Base-by-base conservation (phyloP, 305 asterid genomes). In the Solanum hybrid region DNA sequence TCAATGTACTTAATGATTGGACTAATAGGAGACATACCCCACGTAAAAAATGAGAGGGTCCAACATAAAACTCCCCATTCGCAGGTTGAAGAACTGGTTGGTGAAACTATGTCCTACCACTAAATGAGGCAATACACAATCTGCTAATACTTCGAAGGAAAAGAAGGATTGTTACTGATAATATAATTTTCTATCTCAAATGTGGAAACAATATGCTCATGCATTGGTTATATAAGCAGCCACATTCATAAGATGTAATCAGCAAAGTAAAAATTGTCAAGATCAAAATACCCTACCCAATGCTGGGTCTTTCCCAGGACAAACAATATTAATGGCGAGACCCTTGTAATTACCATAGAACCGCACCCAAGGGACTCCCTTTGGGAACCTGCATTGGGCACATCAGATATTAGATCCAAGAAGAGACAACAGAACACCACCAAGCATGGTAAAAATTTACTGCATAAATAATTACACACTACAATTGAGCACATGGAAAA, bases 321-420 rank as follows among this genome's bases (percentile, higher is more conserved):
- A 96, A 87, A 97, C 96, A 90, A 97, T 91, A 90, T 92, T 94
- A 89, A 97, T 88, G 89, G 93, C 89, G 81, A 97, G 93, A 94
- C 93, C 95, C 90, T 92, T 96, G 90, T 95, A 96, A 89, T 92
- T 93, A 24, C 99, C 99, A 77, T 42, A 91, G 94, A 95, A 97
- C 89, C 96, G 94, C 93, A 97, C 94, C 99, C 99, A 97, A 22
- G 99, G 99, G 46, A 95, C 98, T 46, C 97, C 98, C 90, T 95
- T 92, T 0, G 99, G 99, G 78, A 95, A 98, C 94, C 99, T 98
- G 95, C 94, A 83, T 79, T 89, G 89, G 79, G 85, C 75, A 89
- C 36, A 57, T 6, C 84, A 46, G 40, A 33, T 31, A 33, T 46
- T 83, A 57, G 78, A 36, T 14, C 20, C 64, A 76, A 35, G 85